Evolutionary conservation across 108 stramenopile species (phyloP).

Genomic region (Conticribra weissflogii): DNA sequence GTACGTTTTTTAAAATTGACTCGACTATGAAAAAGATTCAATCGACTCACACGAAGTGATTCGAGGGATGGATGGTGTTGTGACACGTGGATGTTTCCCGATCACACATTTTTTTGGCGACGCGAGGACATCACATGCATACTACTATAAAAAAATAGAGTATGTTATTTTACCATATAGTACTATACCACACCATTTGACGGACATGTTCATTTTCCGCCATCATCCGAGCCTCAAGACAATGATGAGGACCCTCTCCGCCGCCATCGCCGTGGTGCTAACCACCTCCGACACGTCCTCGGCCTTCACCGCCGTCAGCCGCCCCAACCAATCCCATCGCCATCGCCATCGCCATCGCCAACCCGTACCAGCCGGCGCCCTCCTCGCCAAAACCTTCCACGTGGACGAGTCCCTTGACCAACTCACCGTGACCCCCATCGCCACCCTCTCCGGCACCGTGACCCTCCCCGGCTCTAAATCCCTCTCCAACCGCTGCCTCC

Average conservation of each 20-base stretch:
- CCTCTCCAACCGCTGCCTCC: constrained; percentile 89
- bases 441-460: constrained; percentile 82
- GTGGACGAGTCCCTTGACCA: constrained; percentile 47
- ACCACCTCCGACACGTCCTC: not conserved
- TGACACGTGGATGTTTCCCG: not conserved
- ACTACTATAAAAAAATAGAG: not conserved
- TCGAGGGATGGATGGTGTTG: no score
- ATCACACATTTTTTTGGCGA: not conserved
- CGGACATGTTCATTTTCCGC: no score
- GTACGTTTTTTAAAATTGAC: no score
- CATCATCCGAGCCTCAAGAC: no score
- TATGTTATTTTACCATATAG: no score
- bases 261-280: constrained; percentile 9
- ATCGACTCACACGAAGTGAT: no score
- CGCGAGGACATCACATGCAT: not conserved
- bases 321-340: not conserved
- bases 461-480: constrained; percentile 95
- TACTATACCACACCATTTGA: no score
- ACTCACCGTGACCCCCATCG: constrained; percentile 79
- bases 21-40: no score
- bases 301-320: not conserved
- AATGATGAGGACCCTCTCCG: constrained; percentile 4
- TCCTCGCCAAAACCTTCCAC: constrained; percentile 32
- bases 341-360: not conserved
- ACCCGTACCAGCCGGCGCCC: not conserved